phyloP scores from a whole-genome alignment of 1,284 basidiomycete genomes.

The Anthracocystis walkeri region DNA sequence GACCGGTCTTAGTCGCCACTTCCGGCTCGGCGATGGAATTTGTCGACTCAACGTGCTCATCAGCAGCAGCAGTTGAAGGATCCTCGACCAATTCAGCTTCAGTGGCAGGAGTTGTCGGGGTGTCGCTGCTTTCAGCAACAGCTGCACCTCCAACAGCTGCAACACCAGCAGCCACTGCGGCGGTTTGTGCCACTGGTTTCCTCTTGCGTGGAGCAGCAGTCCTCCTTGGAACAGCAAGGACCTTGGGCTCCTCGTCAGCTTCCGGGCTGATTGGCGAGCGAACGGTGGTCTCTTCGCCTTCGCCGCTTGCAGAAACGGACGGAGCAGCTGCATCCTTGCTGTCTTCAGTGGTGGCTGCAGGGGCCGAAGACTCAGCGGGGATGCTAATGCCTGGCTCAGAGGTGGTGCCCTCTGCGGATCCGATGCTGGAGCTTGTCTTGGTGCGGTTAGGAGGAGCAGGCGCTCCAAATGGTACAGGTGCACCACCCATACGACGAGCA shows the following conservation, averaged over 20 bases:
- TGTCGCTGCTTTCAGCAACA: slow-evolving; percentile 12
- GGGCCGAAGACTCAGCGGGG: slow-evolving; percentile 15
- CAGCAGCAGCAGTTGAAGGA: not conserved
- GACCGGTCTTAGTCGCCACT: not conserved
- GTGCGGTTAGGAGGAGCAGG: slow-evolving; percentile 31
- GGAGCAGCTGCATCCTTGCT: slow-evolving; percentile 8
- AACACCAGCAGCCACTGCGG: slow-evolving; percentile 15
- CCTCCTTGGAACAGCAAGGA: slow-evolving; percentile 57
- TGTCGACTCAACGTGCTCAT: not conserved
- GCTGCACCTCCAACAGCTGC: slow-evolving; percentile 8
- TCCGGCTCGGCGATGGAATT: slow-evolving; percentile 2
- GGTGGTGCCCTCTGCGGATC: slow-evolving; percentile 30
- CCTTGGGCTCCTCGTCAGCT: slow-evolving; percentile 39
- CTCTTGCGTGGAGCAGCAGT: slow-evolving; percentile 59
- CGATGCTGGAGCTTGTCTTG: slow-evolving; percentile 23
- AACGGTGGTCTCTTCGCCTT: not conserved
- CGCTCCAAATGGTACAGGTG: slow-evolving; percentile 39
- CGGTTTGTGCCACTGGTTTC: slow-evolving; percentile 32
- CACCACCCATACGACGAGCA: slow-evolving; percentile 61
- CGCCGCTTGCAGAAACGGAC: not conserved
- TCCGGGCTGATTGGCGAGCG: slow-evolving; percentile 17
- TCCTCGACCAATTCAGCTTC: not conserved
- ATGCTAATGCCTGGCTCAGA: slow-evolving; percentile 45
- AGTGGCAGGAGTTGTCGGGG: slow-evolving; percentile 3
- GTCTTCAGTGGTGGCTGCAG: slow-evolving; percentile 4